Evolutionary conservation across 164 flowering plant species (phyloP), one percentile per base, ranked within the genome.

Genomic region (Stephania japonica): DNA sequence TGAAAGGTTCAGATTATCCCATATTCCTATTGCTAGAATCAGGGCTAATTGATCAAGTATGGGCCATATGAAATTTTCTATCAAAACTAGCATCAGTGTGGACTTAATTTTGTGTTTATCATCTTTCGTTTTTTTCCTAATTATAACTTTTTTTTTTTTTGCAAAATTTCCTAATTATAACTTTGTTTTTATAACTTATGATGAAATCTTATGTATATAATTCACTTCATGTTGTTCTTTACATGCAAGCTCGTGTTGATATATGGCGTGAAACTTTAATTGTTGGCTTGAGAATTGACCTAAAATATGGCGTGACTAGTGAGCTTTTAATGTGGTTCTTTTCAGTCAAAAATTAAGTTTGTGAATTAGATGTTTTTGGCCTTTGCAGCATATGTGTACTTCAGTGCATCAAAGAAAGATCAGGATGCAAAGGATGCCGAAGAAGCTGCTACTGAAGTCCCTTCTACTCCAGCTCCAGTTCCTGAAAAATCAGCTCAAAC

Each of bases 311-410:
- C 38, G 1, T 32, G 38, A 53, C 18, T 13, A 0, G 19, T 53
- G 14, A 53, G 61, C 16, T 56, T n/a, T n/a, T n/a, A 56, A 16
- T 56, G n/a, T 56, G 16, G 38, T 32, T 32, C 16, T 56, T 53
- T 56, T 56, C 62, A 16, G 5, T 56, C 7, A 19, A 56, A 56
- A 24, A 59, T 19, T 11, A 59, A 59, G 2, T 4, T 59, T 59
- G 6, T 19, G 9, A 66, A 61, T 73, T 42, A 71, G 9, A 5
- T 68, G 27, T 24, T 1, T 74, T 32, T 71, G 26, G 19, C 44
- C 69, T 67, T 42, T 85, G 85, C 69, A 93, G 98, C 83, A 76
- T 94, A 94, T 77, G 70, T 90, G 21, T 87, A 89, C 56, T 73
- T 78, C 82, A 89, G 93, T 76, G 84, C 92, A 13, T 87, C 80